Evolutionary conservation across 371 early-diverging fungal species (phyloP), one percentile per base, ranked within the genome.

Genomic region (Paraphysoderma sedebokerense): DNA sequence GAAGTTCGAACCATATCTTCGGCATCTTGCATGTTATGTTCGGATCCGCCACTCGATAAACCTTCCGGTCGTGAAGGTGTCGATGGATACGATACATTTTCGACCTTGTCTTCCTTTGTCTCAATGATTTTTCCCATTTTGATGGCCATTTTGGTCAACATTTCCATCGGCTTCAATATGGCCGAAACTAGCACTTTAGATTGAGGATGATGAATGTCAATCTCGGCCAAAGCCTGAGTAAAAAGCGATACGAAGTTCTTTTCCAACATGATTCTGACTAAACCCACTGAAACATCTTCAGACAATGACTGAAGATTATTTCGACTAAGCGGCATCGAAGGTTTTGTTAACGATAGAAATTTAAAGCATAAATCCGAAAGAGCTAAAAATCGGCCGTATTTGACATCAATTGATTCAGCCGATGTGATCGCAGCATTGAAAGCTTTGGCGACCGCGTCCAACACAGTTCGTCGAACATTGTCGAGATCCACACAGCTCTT

Each of bases 161-260:
- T 69, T 52, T 93, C 95, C 46, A 93, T 63, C 0, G 95, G 91
- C 46, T 84, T 79, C 42, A 95, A 54, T 52, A 93, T 67, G 1
- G 79, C 57, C 30, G 68, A 77, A 17, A 87, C 74, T 17, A 93
- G 68, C 6, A 62, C 65, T 37, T 73, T 80, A 30, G 87, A 68
- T 44, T 75, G 67, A 8, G 96, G 92, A 55, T 92, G 87, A 55
- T 85, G 81, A 40, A 88, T 66, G 52, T 97, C 95, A 29, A 97
- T 68, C 46, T 88, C 86, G 45, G 77, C 76, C 17, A 91, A 60
- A 7, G 82, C 76, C 27, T 68, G 70, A 4, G 89, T 85, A 39
- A 97, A 56, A 0, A 81, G 60, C 31, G 67, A 72, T 1, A 92
- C 87, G 54, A 86, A 85, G 20, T 79, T 76, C 50, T 85, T 87